Evolutionary conservation across 495 filamentous ascomycete genomes (phyloP).

Genomic region (Aspergillus funiculosus): DNA sequence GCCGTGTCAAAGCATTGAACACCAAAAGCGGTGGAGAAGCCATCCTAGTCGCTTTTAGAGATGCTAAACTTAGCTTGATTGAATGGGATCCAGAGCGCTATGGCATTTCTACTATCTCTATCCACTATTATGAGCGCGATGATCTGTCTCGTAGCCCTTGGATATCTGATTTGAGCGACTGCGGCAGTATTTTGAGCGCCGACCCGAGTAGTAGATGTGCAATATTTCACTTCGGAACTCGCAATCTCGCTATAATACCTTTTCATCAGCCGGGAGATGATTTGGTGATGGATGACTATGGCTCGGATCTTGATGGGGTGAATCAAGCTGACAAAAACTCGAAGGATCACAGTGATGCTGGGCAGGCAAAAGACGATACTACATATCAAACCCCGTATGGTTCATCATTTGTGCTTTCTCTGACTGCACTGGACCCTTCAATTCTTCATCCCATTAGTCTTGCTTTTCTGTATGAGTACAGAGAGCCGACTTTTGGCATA

Average conservation of each 20-base stretch:
- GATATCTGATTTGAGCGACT: constrained; percentile 61
- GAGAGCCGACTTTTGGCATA: constrained; percentile 95
- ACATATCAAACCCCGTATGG: constrained; percentile 70
- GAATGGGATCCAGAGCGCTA: constrained; percentile 86
- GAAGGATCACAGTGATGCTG: constrained; percentile 14
- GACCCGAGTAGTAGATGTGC: constrained; percentile 93
- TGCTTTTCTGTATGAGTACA: constrained; percentile 92
- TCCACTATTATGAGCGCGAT: constrained; percentile 97
- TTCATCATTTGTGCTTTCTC: constrained; percentile 83
- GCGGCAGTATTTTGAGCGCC: constrained; percentile 72
- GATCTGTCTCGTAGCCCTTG: constrained; percentile 72
- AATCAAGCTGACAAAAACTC: constrained; percentile 18
- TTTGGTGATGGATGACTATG: constrained; percentile 85
- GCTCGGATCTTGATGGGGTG: constrained; percentile 64
- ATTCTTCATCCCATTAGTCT: constrained; percentile 85
- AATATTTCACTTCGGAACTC: constrained; percentile 80
- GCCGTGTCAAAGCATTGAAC: constrained; percentile 60
- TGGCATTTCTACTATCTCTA: constrained; percentile 76
- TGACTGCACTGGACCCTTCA: constrained; percentile 79
- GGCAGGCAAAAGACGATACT: constrained; percentile 47
- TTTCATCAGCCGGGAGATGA: constrained; percentile 83
- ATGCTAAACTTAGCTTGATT: constrained; percentile 87
- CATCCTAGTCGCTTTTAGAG: constrained; percentile 76
- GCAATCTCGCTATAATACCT: constrained; percentile 87
- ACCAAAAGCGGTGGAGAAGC: constrained; percentile 76